Percentiles rank a stretch among this genome's conserved stretches.
These are phyloP conservation scores for Diaporthe aspalathi DNA, from an alignment of 2,329 filamentous ascomycete genomes.

Conservation along the genomic window DNA sequence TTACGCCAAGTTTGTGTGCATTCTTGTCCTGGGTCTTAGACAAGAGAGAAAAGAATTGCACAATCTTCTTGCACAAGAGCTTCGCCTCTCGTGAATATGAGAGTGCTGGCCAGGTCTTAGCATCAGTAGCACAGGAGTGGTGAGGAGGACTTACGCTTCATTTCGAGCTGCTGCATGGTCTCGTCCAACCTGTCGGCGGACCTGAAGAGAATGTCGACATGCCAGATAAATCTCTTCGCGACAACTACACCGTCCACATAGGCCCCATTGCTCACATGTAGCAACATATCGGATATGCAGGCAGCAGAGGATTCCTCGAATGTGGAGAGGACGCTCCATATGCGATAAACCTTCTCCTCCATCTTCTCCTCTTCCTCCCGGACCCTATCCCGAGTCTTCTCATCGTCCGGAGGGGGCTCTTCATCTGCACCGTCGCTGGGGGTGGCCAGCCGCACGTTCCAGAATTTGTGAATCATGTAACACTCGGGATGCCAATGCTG, in stretches of 20 bases:
- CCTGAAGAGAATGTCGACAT: slow-evolving; percentile 92
- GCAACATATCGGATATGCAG: slow-evolving; percentile 98
- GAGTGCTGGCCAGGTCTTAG: slow-evolving; percentile 68
- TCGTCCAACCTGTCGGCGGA: slow-evolving; percentile 88
- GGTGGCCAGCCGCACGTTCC: slow-evolving; percentile 90
- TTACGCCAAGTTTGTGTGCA: slow-evolving; percentile 92
- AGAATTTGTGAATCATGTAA: slow-evolving; percentile 99
- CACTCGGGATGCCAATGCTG: slow-evolving; percentile 99
- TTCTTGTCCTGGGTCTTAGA: slow-evolving; percentile 94
- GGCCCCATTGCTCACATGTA: slow-evolving; percentile 97
- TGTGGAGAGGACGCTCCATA: slow-evolving; percentile 96
- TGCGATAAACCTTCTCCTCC: slow-evolving; percentile 97
- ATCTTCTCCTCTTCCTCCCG: slow-evolving; percentile 90
- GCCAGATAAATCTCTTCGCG: slow-evolving; percentile 94
- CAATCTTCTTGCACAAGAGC: slow-evolving; percentile 98
- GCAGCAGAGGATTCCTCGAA: slow-evolving; percentile 98
- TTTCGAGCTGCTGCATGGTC: slow-evolving; percentile 73
- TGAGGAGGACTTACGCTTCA: slow-evolving; percentile 74
- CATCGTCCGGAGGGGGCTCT: slow-evolving; percentile 56
- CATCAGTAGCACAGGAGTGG: slow-evolving; percentile 39
- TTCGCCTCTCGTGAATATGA: slow-evolving; percentile 97
- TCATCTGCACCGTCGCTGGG: slow-evolving; percentile 63
- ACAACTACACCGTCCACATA: slow-evolving; percentile 96
- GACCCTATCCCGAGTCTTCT: slow-evolving; percentile 78
- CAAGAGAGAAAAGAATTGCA: slow-evolving; percentile 94